Base-by-base conservation (phyloP, 73 alveolate species). In the Symbiodinium pilosum region DNA sequence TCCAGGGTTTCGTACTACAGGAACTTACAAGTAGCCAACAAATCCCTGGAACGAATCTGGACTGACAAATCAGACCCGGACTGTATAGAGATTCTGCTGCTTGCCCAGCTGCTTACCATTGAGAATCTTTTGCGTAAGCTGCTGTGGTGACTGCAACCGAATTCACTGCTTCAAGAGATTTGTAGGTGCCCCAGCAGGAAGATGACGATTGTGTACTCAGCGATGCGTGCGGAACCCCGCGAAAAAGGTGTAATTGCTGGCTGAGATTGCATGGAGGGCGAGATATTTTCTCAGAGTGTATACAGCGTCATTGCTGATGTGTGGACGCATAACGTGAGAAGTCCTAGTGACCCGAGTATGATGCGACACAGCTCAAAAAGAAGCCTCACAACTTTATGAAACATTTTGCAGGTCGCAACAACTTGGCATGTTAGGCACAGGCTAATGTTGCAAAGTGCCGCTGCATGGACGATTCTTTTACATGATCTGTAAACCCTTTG, bases 121-220 rank as follows among this genome's bases (percentile, higher is more conserved):
- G 81, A 64, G 81, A 64, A 64, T 64, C 81, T 64, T 64, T 64
- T 64, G 81, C 30, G 81, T 64, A 28, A 64, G 81, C 34, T 64
- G 81, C 81, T n/a, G n/a, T n/a, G 81, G 81, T 32, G 39, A 64
- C 41, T 64, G 81, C 81, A 64, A 24, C 81, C 30, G 81, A 64
- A 64, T 64, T 64, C 81, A 64, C 81, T 64, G 81, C 81, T 64
- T n/a, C 81, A 64, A 64, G 81, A 64, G 81, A 18, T 64, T 28
- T 64, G 81, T 64, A 64, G 81, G 81, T 64, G 81, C 81, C 81
- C 81, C 81, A 64, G 81, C 81, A 64, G 81, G 81, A 24, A 64
- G 81, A 24, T 32, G 30, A 64, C 81, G 38, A 64, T 32, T 24
- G 81, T 64, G 81, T 38, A 28, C 81, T 28, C 34, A 64, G 81